Conservation (phyloP, 1,139 yeast species). For the Hansenula sp. region DNA sequence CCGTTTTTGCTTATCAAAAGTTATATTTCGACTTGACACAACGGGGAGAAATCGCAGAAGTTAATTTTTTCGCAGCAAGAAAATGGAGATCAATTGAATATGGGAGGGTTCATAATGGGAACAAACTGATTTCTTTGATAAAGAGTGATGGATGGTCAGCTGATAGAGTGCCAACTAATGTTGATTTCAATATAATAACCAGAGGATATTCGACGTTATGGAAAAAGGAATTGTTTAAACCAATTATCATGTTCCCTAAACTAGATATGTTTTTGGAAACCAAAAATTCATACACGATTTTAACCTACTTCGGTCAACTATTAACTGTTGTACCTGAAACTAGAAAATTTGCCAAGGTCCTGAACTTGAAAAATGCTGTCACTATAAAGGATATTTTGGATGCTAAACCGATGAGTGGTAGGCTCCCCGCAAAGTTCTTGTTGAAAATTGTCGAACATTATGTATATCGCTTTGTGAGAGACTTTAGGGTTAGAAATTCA, state of each 20-base stretch:
- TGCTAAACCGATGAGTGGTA: not conserved
- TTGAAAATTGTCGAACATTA: not conserved
- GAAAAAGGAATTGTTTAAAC: not conserved
- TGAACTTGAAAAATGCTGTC: not conserved
- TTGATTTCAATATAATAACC: not conserved
- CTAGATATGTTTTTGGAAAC: not conserved
- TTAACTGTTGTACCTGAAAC: not conserved
- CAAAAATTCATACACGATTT: not conserved
- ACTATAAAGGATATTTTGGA: not conserved
- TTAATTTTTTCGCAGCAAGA: not conserved
- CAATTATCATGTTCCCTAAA: not conserved
- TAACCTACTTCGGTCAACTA: not conserved
- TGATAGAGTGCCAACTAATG: not conserved
- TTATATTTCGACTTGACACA: too few relatives aligned
- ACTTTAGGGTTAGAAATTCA: not conserved
- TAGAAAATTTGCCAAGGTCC: not conserved
- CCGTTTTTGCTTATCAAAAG: too few relatives aligned
- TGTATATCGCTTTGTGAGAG: not conserved
- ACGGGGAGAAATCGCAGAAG: too few relatives aligned
- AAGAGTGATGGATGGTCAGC: constrained; percentile 1
- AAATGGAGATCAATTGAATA: not conserved
- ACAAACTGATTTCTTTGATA: not conserved
- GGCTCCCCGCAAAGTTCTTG: not conserved
- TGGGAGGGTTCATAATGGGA: not conserved
- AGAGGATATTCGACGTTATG: not conserved